phyloP scores from a whole-genome alignment of 2,329 filamentous ascomycete species.

The Thielaviopsis cerberus region DNA sequence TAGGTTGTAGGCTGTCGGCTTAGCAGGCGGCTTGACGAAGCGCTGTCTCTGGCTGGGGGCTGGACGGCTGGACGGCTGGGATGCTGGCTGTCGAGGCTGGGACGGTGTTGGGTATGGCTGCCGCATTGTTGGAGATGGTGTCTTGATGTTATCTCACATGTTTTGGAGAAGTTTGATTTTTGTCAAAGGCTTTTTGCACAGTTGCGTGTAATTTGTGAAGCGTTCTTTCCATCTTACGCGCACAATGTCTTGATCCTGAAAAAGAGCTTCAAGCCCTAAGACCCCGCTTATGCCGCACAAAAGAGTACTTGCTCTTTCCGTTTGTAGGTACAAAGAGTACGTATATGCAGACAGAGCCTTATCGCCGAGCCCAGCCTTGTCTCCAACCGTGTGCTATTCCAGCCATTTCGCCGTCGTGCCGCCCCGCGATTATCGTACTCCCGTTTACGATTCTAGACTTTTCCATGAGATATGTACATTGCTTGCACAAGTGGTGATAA shows the following conservation, averaged over 20 bases:
- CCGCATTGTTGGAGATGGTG: neutral
- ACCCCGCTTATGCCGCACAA: neutral
- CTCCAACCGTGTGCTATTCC: neutral
- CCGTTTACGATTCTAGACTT: neutral
- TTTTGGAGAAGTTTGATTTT: neutral
- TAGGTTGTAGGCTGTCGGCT: neutral
- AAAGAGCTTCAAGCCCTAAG: neutral
- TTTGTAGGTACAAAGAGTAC: neutral
- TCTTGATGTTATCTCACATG: neutral
- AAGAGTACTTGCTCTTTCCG: neutral
- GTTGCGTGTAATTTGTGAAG: neutral
- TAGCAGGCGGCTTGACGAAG: neutral
- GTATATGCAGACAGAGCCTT: neutral
- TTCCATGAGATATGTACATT: neutral
- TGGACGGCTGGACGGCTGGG: neutral
- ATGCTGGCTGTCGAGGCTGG: neutral
- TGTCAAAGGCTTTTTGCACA: neutral
- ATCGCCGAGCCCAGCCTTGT: neutral
- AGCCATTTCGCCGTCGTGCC: neutral
- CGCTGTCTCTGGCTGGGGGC: neutral
- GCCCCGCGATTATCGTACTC: neutral
- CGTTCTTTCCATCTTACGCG: neutral
- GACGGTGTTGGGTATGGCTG: neutral
- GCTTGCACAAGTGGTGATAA: neutral
- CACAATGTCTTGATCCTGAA: neutral